Evolutionary conservation across 768 basidiomycete genomes (phyloP), one percentile per base, ranked within the genome.

Genomic region (Amanita molliuscula): DNA sequence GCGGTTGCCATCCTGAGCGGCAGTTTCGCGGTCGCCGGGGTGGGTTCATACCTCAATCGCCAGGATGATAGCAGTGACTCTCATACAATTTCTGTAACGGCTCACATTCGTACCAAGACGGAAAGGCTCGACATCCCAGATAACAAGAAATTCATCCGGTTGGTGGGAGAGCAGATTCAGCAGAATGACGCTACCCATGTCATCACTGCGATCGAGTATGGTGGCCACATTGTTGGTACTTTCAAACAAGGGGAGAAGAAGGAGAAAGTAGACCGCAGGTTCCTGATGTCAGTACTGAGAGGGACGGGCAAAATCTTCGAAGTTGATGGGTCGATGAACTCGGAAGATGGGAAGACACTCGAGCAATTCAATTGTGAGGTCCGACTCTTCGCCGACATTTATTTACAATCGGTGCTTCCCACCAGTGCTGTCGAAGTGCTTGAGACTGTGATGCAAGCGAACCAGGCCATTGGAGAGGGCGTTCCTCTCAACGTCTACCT

Each of bases 1-100:
- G 53, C 63, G 73, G 3, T 52, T 37, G 38, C 44, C 20, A 31
- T 52, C 13, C 15, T 47, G 23, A 25, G 44, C 4, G 53, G 50
- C 34, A 18, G 37, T 21, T 23, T 54, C 35, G 36, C 26, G 5
- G 28, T 52, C 13, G 50, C 35, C 16, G 53, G 53, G 7, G 41
- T 36, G 23, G 44, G 50, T 6, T 47, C 49, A 29, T 52, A 54
- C 38, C 50, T 52, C 43, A 45, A 51, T 35, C 37, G 47, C 37
- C 38, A 28, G 23, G 44, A 54, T 43, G 50, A 54, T 16, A 52
- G 41, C 29, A 48, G 50, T 18, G 45, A 47, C 29, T 52, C 53
- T 10, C 37, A 44, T 13, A 51, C 50, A n/a, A 38, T 51, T 26
- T 35, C 50, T 29, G 50, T 37, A 41, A 38, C 40, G 6, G 44